Percentiles rank a stretch among this genome's conserved stretches.
These are phyloP conservation scores for Botrytis pseudocinerea DNA, from an alignment of 2,329 filamentous ascomycete genomes.

Conservation along the genomic window DNA sequence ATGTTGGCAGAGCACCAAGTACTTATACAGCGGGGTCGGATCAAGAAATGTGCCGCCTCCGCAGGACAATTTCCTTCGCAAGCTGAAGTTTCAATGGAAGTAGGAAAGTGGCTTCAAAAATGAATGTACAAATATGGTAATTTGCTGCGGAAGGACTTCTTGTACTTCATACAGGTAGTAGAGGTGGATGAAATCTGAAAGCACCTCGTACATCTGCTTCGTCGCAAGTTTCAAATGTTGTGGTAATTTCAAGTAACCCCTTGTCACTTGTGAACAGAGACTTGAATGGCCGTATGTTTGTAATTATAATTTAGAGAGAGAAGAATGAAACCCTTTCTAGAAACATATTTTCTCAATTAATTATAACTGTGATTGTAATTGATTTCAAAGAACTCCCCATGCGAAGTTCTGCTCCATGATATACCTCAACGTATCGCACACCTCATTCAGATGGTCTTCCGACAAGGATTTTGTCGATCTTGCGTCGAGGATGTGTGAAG, in stretches of 20 bases:
- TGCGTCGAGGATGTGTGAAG: neutral
- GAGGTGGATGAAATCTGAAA: neutral
- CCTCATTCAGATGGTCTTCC: neutral
- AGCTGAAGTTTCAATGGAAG: neutral
- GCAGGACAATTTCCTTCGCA: neutral
- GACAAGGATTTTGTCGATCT: slow-evolving; percentile 5
- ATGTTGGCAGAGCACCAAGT: slow-evolving; percentile 5
- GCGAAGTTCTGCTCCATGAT: neutral
- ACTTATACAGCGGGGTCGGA: neutral
- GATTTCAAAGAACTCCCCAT: neutral
- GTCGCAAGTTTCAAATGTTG: slow-evolving; percentile 17
- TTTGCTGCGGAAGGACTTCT: neutral
- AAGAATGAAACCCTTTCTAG: neutral
- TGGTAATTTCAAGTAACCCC: neutral
- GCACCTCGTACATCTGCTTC: slow-evolving; percentile 4
- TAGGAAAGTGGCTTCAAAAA: neutral
- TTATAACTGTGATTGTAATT: neutral
- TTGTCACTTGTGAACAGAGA: neutral
- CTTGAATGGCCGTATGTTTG: neutral
- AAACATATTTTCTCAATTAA: neutral
- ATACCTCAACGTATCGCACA: neutral
- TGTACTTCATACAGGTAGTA: neutral
- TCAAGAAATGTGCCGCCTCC: slow-evolving; percentile 6
- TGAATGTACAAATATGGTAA: neutral
- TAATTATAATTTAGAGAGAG: neutral